Evolutionary conservation across 2,329 filamentous ascomycete species (phyloP).

Genomic region (Apiospora kogelbergensis): DNA sequence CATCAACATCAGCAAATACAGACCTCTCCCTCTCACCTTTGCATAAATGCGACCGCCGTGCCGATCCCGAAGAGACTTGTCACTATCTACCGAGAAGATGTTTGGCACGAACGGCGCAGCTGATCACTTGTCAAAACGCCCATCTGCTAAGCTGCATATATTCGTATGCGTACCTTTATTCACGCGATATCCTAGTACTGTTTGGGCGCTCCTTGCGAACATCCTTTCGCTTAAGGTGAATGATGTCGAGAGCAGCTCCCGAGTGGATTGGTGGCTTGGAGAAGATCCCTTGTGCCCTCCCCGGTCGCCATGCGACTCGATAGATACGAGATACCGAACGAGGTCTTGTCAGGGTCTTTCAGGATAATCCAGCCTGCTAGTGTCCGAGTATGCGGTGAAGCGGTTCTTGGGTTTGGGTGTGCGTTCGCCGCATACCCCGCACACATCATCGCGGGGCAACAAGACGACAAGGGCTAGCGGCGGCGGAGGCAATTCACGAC

Average conservation of each 20-base stretch:
- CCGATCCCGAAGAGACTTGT: neutral
- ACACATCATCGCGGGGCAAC: constrained; percentile 5
- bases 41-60: neutral
- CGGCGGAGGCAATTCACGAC: neutral
- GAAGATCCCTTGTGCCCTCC: neutral
- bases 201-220: neutral
- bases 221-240: neutral
- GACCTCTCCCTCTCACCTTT: neutral
- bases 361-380: neutral
- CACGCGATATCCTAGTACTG: constrained; percentile 3
- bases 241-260: neutral
- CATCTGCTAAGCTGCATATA: neutral
- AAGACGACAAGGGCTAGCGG: neutral
- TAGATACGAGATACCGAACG: neutral
- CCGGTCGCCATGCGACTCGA: neutral
- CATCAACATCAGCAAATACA: neutral
- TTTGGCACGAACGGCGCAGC: neutral
- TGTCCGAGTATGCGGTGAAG: constrained; percentile 2
- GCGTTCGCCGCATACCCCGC: constrained; percentile 2
- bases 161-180: neutral
- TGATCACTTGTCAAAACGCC: constrained; percentile 4
- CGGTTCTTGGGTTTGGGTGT: neutral
- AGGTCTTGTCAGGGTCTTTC: neutral
- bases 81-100: neutral
- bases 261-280: neutral